Evolutionary conservation across 2,329 filamentous ascomycete genomes (phyloP).

Genomic region (Epichloe amarillans): DNA sequence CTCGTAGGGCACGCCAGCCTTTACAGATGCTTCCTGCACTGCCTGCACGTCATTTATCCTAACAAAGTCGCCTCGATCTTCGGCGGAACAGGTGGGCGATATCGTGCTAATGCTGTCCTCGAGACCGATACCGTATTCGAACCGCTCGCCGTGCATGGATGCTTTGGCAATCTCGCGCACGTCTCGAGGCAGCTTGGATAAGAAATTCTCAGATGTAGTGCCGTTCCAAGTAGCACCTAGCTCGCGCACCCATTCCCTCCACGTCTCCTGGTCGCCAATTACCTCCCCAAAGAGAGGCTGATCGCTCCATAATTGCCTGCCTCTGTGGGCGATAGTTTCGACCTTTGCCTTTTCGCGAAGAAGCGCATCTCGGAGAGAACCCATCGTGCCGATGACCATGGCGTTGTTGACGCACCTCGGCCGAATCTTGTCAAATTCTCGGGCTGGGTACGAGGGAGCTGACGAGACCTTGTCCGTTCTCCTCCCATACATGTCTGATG

Average conservation of each 20-base stretch:
- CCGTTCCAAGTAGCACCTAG: constrained; percentile 21
- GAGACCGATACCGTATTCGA: constrained; percentile 26
- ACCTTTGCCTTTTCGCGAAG: constrained; percentile 14
- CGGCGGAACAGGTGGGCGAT: constrained; percentile 14
- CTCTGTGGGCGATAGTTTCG: constrained; percentile 13
- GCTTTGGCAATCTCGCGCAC: constrained; percentile 15
- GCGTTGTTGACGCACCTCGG: constrained; percentile 23
- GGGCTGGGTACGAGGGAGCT: constrained; percentile 17
- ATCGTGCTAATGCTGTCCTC: constrained; percentile 26
- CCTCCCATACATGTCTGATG: constrained; percentile 16
- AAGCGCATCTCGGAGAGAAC: constrained; percentile 13
- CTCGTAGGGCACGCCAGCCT: constrained; percentile 9
- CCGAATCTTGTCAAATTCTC: constrained; percentile 19
- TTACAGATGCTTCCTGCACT: constrained; percentile 13
- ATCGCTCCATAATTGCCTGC: constrained; percentile 24
- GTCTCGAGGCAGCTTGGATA: constrained; percentile 6
- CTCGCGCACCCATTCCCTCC: constrained; percentile 19
- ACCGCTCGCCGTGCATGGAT: constrained; percentile 16
- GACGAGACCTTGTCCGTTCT: constrained; percentile 18
- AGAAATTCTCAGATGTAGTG: constrained; percentile 7
- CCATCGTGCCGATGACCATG: constrained; percentile 22
- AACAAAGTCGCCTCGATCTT: constrained; percentile 24
- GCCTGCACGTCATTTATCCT: constrained; percentile 13
- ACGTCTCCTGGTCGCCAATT: constrained; percentile 26
- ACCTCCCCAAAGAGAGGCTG: constrained; percentile 25